A percentile compares a stretch with the other conserved stretches of the same genome.
phyloP scores from a whole-genome alignment of 1,139 yeast genomes.

The Hansenula sp. region DNA sequence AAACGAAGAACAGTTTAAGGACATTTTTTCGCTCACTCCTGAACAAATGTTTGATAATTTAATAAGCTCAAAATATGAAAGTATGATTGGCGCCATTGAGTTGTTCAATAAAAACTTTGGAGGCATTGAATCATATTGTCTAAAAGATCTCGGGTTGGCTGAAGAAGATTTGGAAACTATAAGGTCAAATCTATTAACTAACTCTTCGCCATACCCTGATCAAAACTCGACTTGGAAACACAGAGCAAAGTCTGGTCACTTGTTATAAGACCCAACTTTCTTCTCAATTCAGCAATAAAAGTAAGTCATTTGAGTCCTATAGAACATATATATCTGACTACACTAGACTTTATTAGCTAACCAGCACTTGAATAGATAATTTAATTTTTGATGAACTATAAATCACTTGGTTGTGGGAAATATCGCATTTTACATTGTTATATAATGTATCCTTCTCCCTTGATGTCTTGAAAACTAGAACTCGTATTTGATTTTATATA shows the following conservation, averaged over 20 bases:
- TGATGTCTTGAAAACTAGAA: too few relatives aligned
- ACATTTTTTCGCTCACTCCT: slow-evolving; percentile 16
- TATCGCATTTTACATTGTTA: too few relatives aligned
- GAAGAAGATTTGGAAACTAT: slow-evolving; percentile 48
- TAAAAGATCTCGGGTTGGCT: slow-evolving; percentile 41
- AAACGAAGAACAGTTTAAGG: slow-evolving; percentile 8
- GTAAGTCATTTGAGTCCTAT: too few relatives aligned
- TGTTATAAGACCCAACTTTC: slow-evolving; percentile 1
- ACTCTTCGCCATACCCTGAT: slow-evolving; percentile 14
- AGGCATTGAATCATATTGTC: slow-evolving; percentile 50
- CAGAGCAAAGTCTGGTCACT: slow-evolving; percentile 11
- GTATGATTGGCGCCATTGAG: slow-evolving; percentile 64
- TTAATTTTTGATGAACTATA: too few relatives aligned
- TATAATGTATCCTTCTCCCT: too few relatives aligned
- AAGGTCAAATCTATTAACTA: slow-evolving; percentile 38
- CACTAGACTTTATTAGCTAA: too few relatives aligned
- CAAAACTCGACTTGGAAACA: slow-evolving; percentile 18
- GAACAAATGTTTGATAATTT: slow-evolving; percentile 40
- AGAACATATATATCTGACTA: too few relatives aligned
- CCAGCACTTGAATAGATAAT: too few relatives aligned
- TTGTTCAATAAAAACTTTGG: slow-evolving; percentile 48
- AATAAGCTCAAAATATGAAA: slow-evolving; percentile 65
- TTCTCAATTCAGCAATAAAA: not conserved
- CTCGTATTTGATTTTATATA: too few relatives aligned
- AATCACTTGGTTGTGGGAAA: too few relatives aligned